Evolutionary conservation across 371 early-diverging fungal genomes (phyloP).

Genomic region (Basidiobolus heterosporus): DNA sequence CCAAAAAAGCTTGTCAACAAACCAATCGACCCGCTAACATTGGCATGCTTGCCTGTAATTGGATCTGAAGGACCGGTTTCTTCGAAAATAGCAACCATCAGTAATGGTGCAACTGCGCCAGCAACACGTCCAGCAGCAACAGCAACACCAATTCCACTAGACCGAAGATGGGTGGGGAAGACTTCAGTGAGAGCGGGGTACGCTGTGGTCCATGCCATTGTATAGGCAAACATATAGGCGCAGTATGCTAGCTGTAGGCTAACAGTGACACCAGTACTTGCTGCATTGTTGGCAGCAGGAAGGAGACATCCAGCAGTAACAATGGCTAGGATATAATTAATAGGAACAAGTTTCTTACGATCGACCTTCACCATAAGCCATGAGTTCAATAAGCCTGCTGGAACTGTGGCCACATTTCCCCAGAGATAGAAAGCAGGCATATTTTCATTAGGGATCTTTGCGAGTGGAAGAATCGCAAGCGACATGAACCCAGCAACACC

Average conservation of each 20-base stretch:
- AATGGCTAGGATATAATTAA: conserved; percentile 2
- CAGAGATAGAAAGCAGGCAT: conserved; percentile 2
- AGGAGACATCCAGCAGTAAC: conserved; percentile 1
- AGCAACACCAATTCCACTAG: conserved; percentile 6
- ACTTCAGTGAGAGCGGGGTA: conserved; percentile 6
- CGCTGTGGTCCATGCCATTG: not conserved
- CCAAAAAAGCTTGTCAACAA: no score
- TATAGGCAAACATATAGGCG: conserved; percentile 3
- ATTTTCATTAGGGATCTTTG: not conserved
- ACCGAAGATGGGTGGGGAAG: conserved; percentile 7
- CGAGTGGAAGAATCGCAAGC: conserved; percentile 1
- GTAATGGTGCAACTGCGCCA: conserved; percentile 3
- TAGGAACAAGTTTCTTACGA: conserved; percentile 4
- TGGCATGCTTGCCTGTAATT: no score
- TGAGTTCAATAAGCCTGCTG: not conserved
- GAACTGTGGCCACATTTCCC: conserved; percentile 2
- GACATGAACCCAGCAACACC: conserved; percentile 5
- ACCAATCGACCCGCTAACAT: no score
- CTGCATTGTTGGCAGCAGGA: conserved; percentile 1
- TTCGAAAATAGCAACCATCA: conserved; percentile 1
- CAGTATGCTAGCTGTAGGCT: conserved; percentile 3
- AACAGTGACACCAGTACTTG: not conserved
- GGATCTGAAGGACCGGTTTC: not conserved
- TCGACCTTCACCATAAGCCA: conserved; percentile 4
- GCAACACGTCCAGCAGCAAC: conserved; percentile 7